Evolutionary conservation across 2,329 filamentous ascomycete species (phyloP).

Genomic region (Colletotrichum melonis): DNA sequence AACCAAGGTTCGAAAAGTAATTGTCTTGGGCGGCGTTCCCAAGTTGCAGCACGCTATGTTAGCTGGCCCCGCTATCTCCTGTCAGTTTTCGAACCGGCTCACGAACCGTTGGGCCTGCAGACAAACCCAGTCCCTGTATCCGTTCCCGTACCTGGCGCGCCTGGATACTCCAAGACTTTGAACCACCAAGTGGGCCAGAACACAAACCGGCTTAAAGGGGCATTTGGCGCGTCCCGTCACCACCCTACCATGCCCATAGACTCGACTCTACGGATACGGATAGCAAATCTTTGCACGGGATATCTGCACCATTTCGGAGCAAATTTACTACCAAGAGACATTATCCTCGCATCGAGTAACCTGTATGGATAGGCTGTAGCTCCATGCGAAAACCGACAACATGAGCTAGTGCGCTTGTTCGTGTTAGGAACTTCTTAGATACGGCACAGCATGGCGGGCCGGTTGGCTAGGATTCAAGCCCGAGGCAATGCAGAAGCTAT

Average conservation of each 20-base stretch:
- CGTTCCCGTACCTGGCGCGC: neutral
- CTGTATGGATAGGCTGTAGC: too few species aligned
- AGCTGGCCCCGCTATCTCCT: conserved; percentile 24
- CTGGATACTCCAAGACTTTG: neutral
- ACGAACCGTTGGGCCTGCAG: conserved; percentile 26
- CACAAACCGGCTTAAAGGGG: neutral
- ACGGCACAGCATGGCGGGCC: neutral
- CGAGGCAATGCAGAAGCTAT: conserved; percentile 1
- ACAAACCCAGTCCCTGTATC: conserved; percentile 2
- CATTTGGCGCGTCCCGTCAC: conserved; percentile 17
- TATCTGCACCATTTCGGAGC: too few species aligned
- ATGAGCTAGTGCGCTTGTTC: neutral
- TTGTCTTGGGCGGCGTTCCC: neutral
- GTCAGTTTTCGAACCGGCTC: conserved; percentile 35
- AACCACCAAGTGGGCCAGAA: conserved; percentile 5
- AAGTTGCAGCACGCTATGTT: conserved; percentile 18
- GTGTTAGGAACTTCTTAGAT: neutral
- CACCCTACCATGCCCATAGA: too few species aligned
- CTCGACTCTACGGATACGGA: too few species aligned
- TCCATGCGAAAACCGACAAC: neutral
- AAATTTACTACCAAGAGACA: neutral
- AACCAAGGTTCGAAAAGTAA: neutral
- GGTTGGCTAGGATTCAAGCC: neutral
- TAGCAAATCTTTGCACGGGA: too few species aligned
- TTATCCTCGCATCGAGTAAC: neutral